Evolutionary conservation across 495 filamentous ascomycete species (phyloP), one percentile per base, ranked within the genome.

Genomic region (Aspergillus bertholletiae): DNA sequence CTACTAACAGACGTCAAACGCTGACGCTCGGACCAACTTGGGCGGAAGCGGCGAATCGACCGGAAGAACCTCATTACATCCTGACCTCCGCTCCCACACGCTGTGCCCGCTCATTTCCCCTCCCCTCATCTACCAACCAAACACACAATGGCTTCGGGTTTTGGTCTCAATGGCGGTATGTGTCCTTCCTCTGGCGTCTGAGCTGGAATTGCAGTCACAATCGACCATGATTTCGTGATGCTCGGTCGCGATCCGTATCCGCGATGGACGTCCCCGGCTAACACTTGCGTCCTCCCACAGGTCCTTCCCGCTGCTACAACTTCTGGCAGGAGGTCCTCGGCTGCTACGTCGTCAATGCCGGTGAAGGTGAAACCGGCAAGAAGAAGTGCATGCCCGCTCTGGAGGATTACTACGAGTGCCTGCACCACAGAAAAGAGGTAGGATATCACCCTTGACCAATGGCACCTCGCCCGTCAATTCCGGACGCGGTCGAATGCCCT

Each of bases 381-480:
- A 88, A 85, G 77, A 96, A 96, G 78, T 99, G 94, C 70, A 67
- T 80, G 37, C 89, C 89, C n/a, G 85, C 84, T 28, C 75, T 96
- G 58, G 94, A 97, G 67, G 94, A 99, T 66, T 97, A 97, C 80
- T 89, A 96, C 74, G 94, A 98, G 78, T 98, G 95, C 77, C 79
- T 98, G 66, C 93, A 98, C 70, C 94, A 98, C 80, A 88, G 82
- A 74, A 97, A 97, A 77, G 94, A 98, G 90, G 94, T 96, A 61
- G 60, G 82, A 72, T 49, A 35, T 32, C 11, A 0, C 15, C 28
- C n/a, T 15, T 35, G 20, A 15, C 20, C 46, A 20, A 35, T 20
- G 18, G 21, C 46, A 20, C 7, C 8, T 32, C 20, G 13, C 34
- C 64, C 26, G 57, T 53, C 46, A 48, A 54, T 28, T 34, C 46